These are phyloP conservation scores for Salix caprea DNA, from an alignment of 345 rosid genomes.

Conservation along the genomic window DNA sequence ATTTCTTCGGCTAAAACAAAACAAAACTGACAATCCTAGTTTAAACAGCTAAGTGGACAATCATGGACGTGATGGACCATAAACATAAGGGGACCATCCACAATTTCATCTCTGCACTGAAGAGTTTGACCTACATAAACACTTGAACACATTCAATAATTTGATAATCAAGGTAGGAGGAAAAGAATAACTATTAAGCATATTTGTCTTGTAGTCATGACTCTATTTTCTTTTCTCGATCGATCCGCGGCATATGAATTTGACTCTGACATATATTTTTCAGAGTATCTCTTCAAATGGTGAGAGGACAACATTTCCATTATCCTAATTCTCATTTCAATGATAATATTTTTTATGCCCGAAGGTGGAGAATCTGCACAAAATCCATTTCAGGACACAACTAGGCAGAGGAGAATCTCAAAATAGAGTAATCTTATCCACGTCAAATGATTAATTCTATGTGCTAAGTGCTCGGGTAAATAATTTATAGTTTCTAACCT, in stretches of 20 bases:
- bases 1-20: too few species aligned
- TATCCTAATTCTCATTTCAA: not conserved
- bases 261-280: not conserved
- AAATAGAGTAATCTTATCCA: not conserved
- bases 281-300: not conserved
- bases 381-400: constrained; percentile 5
- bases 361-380: constrained; percentile 7
- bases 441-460: constrained; percentile 1
- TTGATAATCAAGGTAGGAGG: not conserved
- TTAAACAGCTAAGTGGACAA: not conserved
- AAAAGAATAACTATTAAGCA: not conserved
- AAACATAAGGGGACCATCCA: not conserved
- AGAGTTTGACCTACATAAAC: too few species aligned
- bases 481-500: not conserved
- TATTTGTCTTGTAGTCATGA: not conserved
- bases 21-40: not conserved
- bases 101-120: not conserved
- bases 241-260: not conserved
- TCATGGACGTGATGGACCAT: not conserved
- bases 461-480: not conserved
- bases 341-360: not conserved
- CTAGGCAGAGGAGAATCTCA: not conserved
- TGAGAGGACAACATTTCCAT: constrained; percentile 1
- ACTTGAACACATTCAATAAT: not conserved
- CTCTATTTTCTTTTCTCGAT: not conserved